Evolutionary conservation across 78 protist species (phyloP), one percentile per base, ranked within the genome.

Genomic region (Polysphondylium violaceum): DNA sequence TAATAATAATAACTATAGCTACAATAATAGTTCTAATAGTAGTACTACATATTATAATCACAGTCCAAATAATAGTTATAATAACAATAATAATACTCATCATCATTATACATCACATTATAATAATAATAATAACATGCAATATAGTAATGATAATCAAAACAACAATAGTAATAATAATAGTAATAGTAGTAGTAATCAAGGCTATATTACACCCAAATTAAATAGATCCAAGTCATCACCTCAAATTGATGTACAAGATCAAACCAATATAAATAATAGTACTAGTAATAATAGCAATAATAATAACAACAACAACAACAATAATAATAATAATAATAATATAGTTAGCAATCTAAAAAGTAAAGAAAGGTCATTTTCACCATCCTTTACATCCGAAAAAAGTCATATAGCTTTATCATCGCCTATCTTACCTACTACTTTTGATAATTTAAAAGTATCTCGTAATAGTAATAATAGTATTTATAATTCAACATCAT

Each of bases 151-250:
- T n/a, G n/a, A n/a, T n/a, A n/a, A n/a, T n/a, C n/a, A n/a, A n/a
- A n/a, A n/a, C n/a, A n/a, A n/a, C n/a, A n/a, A n/a, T n/a, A n/a
- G n/a, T n/a, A n/a, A n/a, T n/a, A n/a, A n/a, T n/a, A n/a, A n/a
- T n/a, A n/a, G n/a, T n/a, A n/a, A n/a, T n/a, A n/a, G n/a, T n/a
- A n/a, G n/a, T n/a, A n/a, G n/a, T n/a, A n/a, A n/a, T n/a, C n/a
- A n/a, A n/a, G n/a, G n/a, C n/a, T n/a, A n/a, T 41, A 12, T 2
- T 17, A 6, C 41, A 21, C 90, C 90, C 38, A 81, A 81, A 43
- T 27, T 81, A 38, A 81, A 81, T 58, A 14, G 90, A 55, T 81
- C 90, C 38, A 81, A 81, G 40, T 81, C 90, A 56, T 81, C 90
- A 21, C 90, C 90, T 43, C 90, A 81, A 9, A 69, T 81, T 23